Evolutionary conservation across 2,329 filamentous ascomycete genomes (phyloP).

Genomic region (Cyphellophora attinorum): DNA sequence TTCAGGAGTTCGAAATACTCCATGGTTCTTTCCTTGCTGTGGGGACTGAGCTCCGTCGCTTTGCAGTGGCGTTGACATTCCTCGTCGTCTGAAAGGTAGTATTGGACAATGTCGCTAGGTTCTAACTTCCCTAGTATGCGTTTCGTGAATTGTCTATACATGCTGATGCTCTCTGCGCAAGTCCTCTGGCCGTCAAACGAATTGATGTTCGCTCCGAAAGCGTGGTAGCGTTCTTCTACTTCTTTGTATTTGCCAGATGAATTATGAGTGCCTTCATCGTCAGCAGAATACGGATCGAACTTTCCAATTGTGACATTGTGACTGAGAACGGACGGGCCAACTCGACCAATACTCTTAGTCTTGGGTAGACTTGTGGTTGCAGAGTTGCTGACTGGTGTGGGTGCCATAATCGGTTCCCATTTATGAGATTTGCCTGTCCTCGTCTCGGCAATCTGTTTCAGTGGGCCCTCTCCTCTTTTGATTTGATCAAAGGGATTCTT

Average conservation of each 20-base stretch:
- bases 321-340: conserved; percentile 8
- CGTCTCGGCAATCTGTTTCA: no score
- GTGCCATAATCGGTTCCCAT: neutral
- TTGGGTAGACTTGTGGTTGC: conserved; percentile 4
- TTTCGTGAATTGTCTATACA: no score
- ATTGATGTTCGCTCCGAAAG: neutral
- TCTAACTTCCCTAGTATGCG: no score
- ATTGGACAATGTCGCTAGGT: no score
- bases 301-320: conserved; percentile 8
- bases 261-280: conserved; percentile 6
- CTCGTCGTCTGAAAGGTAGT: no score
- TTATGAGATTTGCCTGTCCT: neutral
- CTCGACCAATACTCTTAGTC: conserved; percentile 11
- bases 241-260: conserved; percentile 2
- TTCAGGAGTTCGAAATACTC: no score
- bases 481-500: no score
- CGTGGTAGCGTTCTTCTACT: conserved; percentile 6
- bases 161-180: conserved; percentile 4
- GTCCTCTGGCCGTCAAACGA: conserved; percentile 1
- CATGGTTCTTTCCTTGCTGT: no score
- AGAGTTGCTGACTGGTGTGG: neutral
- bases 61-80: no score
- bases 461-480: no score
- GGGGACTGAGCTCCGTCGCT: no score
- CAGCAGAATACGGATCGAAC: conserved; percentile 9